A percentile compares a stretch with the other conserved stretches of the same genome.
These are phyloP conservation scores for Microdochium trichocladiopsis DNA, from an alignment of 2,329 filamentous ascomycete genomes.

Conservation along the genomic window DNA sequence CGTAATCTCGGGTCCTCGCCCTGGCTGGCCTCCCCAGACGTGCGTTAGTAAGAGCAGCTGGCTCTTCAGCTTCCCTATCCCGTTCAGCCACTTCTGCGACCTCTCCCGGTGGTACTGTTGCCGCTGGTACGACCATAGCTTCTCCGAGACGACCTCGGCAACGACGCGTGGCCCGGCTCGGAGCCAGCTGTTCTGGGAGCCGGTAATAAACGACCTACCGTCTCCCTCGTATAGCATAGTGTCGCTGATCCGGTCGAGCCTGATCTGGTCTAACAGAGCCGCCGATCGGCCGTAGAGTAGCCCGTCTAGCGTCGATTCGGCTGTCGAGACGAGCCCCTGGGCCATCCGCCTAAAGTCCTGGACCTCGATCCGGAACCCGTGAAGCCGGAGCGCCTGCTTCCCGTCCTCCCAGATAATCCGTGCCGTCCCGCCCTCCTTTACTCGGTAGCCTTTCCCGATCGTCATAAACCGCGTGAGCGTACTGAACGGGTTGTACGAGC, in stretches of 20 bases:
- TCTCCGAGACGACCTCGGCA: neutral
- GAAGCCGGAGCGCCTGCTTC: no score
- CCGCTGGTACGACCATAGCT: neutral
- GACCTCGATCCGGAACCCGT: no score
- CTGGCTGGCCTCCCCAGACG: constrained; percentile 1
- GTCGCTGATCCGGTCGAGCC: neutral
- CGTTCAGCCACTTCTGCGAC: neutral
- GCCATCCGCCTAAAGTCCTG: no score
- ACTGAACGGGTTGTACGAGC: neutral
- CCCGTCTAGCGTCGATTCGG: no score
- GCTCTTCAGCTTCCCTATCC: neutral
- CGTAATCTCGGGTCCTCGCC: constrained; percentile 1
- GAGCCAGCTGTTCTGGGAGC: no score
- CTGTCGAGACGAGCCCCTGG: no score
- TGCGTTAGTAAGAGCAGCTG: neutral
- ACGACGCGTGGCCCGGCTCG: neutral
- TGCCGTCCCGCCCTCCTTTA: neutral
- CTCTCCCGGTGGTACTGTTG: neutral
- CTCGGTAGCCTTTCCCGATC: neutral
- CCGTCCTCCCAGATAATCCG: no score
- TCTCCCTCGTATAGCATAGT: constrained; percentile 1
- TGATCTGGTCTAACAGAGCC: neutral
- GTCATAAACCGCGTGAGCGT: constrained; percentile 1
- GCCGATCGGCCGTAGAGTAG: neutral
- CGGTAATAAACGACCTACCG: constrained; percentile 1